Conservation (phyloP, 805 yeast species). For the Kodamaea leandrae region DNA sequence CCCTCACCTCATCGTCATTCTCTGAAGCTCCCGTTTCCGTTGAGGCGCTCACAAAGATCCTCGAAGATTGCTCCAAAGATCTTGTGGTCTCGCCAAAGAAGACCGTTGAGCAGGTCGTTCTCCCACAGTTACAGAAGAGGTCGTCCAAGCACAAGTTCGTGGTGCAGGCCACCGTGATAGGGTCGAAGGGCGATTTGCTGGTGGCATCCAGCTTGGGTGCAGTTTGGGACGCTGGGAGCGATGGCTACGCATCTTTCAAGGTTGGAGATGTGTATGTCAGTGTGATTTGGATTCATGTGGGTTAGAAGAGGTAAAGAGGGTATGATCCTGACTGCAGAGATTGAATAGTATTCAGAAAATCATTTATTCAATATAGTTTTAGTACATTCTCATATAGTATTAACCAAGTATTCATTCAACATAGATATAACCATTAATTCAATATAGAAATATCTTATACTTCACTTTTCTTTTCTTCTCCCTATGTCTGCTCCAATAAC, state of each 20-base stretch:
- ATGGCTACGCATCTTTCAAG: conserved; percentile 47
- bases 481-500: conserved; percentile 12
- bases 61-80: conserved; percentile 13
- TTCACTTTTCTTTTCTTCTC: not conserved
- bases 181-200: conserved; percentile 19
- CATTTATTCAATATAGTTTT: too few relatives aligned
- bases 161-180: conserved; percentile 39
- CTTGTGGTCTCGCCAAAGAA: conserved; percentile 19
- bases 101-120: conserved; percentile 27
- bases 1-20: not conserved
- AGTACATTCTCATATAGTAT: too few relatives aligned
- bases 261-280: conserved; percentile 12
- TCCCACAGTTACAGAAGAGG: conserved; percentile 36
- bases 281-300: conserved; percentile 1
- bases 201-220: conserved; percentile 47
- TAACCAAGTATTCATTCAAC: too few relatives aligned
- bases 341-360: not conserved
- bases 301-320: not conserved
- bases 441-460: too few relatives aligned
- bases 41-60: conserved; percentile 1
- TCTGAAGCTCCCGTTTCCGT: conserved; percentile 7
- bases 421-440: too few relatives aligned
- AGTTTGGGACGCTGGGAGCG: conserved; percentile 55
- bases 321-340: too few relatives aligned
- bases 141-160: conserved; percentile 59